Percentiles rank a stretch among this genome's conserved stretches.
Evolutionary conservation across 139 green algal genomes (phyloP).

Genomic region (Haematococcus lacustris): DNA sequence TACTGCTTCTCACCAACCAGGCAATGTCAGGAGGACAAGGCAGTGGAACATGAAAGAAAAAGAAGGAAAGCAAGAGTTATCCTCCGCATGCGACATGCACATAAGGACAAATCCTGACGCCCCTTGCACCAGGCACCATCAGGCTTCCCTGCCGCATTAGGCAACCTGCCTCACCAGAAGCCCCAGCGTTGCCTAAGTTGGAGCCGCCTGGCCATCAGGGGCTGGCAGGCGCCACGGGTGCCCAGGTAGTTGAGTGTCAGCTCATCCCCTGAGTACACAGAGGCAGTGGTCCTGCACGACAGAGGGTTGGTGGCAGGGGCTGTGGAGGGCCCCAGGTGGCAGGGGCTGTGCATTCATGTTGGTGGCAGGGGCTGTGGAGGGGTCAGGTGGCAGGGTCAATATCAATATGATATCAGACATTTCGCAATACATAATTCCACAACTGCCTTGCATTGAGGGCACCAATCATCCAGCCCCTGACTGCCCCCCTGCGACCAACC

Average conservation of each 20-base stretch:
- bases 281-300: conserved; percentile 2
- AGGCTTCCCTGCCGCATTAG: background rate
- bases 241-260: conserved; percentile 22
- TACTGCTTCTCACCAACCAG: too few relatives aligned
- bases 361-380: background rate
- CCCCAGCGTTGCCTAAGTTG: conserved; percentile 4
- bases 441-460: background rate
- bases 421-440: background rate
- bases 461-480: background rate
- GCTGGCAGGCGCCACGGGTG: background rate
- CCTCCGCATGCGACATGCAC: too few relatives aligned
- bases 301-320: background rate
- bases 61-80: too few relatives aligned
- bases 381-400: background rate
- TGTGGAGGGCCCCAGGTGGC: too few relatives aligned
- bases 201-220: background rate
- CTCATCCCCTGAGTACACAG: conserved; percentile 1
- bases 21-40: too few relatives aligned
- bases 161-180: conserved; percentile 1
- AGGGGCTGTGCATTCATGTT: background rate
- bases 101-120: too few relatives aligned
- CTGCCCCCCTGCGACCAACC: background rate
- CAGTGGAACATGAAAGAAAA: too few relatives aligned
- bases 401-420: background rate
- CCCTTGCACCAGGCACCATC: background rate